Evolutionary conservation across 2,329 filamentous ascomycete genomes (phyloP), one percentile per base, ranked within the genome.

Genomic region (Ceratocystis papillata): DNA sequence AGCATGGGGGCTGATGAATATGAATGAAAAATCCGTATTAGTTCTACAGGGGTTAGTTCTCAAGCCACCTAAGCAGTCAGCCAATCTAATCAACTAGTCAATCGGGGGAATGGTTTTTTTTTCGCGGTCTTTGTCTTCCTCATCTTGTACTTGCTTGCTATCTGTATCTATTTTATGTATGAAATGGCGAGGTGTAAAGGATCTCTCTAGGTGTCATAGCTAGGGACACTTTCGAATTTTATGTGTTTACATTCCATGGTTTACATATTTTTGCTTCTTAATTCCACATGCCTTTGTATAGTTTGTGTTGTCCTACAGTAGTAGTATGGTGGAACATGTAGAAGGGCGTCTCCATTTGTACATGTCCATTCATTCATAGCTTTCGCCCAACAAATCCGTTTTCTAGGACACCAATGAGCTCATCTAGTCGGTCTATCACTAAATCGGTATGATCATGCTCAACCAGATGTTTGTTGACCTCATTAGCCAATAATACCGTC

Each of bases 401-500:
- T 69, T 96, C 90, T 30, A 96, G 76, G 6, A 96, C 79, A 8
- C 78, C 79, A 64, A 94, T 83, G 70, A 96, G 75, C 68, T 96
- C 89, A 73, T 95, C 90, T 68, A 96, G 74, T 46, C 82, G 80
- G 69, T 76, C 74, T 63, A 96, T 87, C 10, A 85, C 86, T 59
- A 93, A 72, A 75, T 95, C 90, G 0, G 90, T 95, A 74, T 90
- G 83, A 69, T 85, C 81, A 73, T 95, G 88, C 28, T 83, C 79
- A 6, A 80, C 83, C 67, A 96, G 73, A 69, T 87, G 80, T 65
- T 75, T 75, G 73, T 96, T 96, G n/a, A 82, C 86, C n/a, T 89
- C 84, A 72, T 95, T 95, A 17, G 87, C 81, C 57, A 99, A 12
- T 73, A 97, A 73, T n/a, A 97, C 91, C 0, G 94, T 97, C 44